These are phyloP conservation scores for Encephalitozoon cuniculi DNA, from an alignment of 371 early-diverging fungal genomes.

Conservation along the genomic window DNA sequence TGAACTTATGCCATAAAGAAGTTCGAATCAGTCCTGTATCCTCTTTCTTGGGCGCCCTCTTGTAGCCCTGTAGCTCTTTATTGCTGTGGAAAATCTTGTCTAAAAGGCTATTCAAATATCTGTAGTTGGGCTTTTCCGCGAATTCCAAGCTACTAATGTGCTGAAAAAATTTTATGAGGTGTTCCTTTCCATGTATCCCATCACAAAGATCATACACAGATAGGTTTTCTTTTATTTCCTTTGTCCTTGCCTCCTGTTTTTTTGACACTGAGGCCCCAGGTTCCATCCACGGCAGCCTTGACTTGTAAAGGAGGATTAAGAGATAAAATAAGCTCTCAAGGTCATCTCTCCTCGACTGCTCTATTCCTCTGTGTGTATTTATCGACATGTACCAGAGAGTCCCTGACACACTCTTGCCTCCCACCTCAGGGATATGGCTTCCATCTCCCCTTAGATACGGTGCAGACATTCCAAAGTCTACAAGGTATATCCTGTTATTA, in stretches of 20 bases:
- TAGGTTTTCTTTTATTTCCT: constrained; percentile 21
- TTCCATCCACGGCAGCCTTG: constrained; percentile 55
- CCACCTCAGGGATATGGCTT: constrained; percentile 30
- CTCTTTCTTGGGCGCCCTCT: background rate
- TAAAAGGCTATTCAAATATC: constrained; percentile 45
- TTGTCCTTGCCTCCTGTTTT: constrained; percentile 27
- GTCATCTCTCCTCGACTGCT: constrained; percentile 55
- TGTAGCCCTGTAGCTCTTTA: background rate
- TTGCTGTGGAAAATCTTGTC: constrained; percentile 31
- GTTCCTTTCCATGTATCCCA: constrained; percentile 23
- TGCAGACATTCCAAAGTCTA: constrained; percentile 62
- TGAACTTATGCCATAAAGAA: background rate
- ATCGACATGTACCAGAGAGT: constrained; percentile 56
- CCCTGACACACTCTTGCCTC: constrained; percentile 49
- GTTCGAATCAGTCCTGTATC: background rate
- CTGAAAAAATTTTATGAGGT: constrained; percentile 73
- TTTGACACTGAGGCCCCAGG: constrained; percentile 29
- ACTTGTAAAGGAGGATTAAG: constrained; percentile 57
- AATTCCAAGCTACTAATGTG: constrained; percentile 83
- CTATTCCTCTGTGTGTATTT: constrained; percentile 40
- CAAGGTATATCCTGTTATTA: constrained; percentile 63
- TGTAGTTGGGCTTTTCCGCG: constrained; percentile 88
- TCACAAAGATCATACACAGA: constrained; percentile 16
- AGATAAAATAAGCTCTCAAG: constrained; percentile 54
- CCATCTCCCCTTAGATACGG: background rate